Evolutionary conservation across 2,329 filamentous ascomycete species (phyloP).

Genomic region (Phoma sp.): DNA sequence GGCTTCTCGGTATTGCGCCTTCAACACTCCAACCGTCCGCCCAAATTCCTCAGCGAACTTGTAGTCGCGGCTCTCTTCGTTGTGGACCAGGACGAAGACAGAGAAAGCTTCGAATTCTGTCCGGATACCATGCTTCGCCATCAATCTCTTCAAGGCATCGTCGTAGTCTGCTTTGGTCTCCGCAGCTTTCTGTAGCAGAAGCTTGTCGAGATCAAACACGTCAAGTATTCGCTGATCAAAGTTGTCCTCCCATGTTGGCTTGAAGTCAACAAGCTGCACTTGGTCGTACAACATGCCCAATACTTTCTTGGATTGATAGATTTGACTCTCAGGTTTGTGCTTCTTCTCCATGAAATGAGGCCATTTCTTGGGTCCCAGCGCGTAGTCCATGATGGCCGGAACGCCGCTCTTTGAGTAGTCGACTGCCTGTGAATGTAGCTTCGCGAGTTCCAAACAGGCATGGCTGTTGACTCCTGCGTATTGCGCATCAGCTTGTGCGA

Average conservation of each 20-base stretch:
- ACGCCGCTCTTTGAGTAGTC: constrained; percentile 93
- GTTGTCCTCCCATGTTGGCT: constrained; percentile 70
- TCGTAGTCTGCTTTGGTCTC: constrained; percentile 81
- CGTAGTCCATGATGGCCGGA: constrained; percentile 69
- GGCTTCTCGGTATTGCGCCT: constrained; percentile 69
- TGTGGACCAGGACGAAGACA: constrained; percentile 79
- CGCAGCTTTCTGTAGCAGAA: constrained; percentile 64
- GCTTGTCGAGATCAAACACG: constrained; percentile 63
- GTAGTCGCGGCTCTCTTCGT: constrained; percentile 76
- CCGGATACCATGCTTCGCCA: constrained; percentile 81
- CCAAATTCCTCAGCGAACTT: constrained; percentile 87
- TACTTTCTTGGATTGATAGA: constrained; percentile 73
- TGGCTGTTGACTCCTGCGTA: constrained; percentile 68
- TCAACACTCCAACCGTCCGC: constrained; percentile 68
- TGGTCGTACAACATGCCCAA: constrained; percentile 84
- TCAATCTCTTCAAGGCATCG: constrained; percentile 73
- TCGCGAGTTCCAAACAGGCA: constrained; percentile 74
- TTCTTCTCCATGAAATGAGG: constrained; percentile 89
- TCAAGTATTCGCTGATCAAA: constrained; percentile 80
- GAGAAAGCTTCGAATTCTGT: constrained; percentile 95
- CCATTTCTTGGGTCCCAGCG: constrained; percentile 68
- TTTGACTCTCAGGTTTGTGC: constrained; percentile 51
- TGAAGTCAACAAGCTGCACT: constrained; percentile 72
- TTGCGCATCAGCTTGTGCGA: constrained; percentile 74
- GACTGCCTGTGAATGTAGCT: constrained; percentile 87